Base-by-base conservation (phyloP, 768 basidiomycete genomes). In the Crassisporium funariophilum region DNA sequence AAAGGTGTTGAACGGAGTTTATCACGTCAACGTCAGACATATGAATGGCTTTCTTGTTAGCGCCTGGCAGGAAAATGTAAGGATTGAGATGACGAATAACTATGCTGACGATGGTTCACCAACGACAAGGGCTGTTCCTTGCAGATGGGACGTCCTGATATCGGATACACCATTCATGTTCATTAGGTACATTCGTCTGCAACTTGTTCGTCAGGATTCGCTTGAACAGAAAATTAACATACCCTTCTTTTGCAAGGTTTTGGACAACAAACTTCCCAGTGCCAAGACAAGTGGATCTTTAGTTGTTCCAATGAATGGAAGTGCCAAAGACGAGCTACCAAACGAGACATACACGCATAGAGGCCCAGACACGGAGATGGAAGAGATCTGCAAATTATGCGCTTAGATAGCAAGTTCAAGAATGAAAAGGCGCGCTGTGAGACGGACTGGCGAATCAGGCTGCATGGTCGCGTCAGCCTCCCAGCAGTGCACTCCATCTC, bases 281-380 rank as follows among this genome's bases (percentile, higher is more conserved):
- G 16, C 83, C 83, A 49, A 81, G 75, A 35, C 79, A 77, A 4
- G 82, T 79, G 2, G 81, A 77, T 33, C 83, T 85, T 50, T 9
- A 41, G 19, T 54, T 24, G 44, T 31, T 13, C 50, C 16, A 25
- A 33, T 51, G 8, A 46, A 47, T 31, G 12, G 15, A 29, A 41
- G 15, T 41, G 20, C 2, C 20, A n/a, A 4, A 15, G 33, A 31
- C 44, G 39, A 50, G 23, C n/a, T 7, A 31, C 16, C 34, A 39
- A 35, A 65, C 29, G 10, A 5, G 5, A 31, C 78, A 44, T 59
- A 82, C 82, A 81, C 64, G 66, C 77, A 77, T 54, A 61, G 61
- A 17, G 71, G 56, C n/a, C 70, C 74, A 38, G 74, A 77, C 17
- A 71, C 56, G 19, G 59, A 71, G 7, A 83, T 79, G 5, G 81